Evolutionary conservation across 768 basidiomycete species (phyloP), one percentile per base, ranked within the genome.

Genomic region (Rossbeevera mucosa): DNA sequence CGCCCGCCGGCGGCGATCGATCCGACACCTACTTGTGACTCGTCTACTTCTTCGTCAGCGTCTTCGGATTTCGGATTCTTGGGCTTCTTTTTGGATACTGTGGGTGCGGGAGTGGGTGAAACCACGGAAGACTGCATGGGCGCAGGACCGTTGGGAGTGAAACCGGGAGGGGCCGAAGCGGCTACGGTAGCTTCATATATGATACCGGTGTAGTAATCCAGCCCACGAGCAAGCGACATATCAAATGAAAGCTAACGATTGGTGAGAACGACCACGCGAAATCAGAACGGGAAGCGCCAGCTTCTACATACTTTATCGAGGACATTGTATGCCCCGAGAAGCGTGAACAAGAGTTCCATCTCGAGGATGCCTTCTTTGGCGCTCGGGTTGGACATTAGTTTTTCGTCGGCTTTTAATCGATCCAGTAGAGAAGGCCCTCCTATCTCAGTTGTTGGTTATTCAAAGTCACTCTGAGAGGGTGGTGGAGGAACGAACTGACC

Each of bases 141-240:
- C 12, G 77, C 62, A 0, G 80, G 75, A 1, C 79, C 78, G 58
- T 80, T 76, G 46, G 81, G 72, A 28, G 73, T 59, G 73, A 92
- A 84, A 3, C 83, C 85, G 0, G 95, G 94, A 2, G 95, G 94
- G 0, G 94, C 94, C 8, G 94, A 97, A 1, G 86, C 91, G 64
- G 91, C 93, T 36, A 93, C 90, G 55, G 90, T 81, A 40, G 92
- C 96, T 71, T 99, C 95, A 71, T 95, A 98, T 67, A 98, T 98
- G 62, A 99, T 86, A 16, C 96, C 96, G 2, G 95, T 99, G 72
- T 99, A 98, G 71, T 99, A 98, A 69, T 98, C 96, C 20, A 98
- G 80, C 33, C 95, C 95, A 28, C 95, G 87, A n/a, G 95, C 95
- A 13, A 99, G 82, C 2, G 94, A 96, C 58, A 98, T 80, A 70